Evolutionary conservation across 768 basidiomycete genomes (phyloP), one percentile per base, ranked within the genome.

Genomic region (Rhizopogon rudus): DNA sequence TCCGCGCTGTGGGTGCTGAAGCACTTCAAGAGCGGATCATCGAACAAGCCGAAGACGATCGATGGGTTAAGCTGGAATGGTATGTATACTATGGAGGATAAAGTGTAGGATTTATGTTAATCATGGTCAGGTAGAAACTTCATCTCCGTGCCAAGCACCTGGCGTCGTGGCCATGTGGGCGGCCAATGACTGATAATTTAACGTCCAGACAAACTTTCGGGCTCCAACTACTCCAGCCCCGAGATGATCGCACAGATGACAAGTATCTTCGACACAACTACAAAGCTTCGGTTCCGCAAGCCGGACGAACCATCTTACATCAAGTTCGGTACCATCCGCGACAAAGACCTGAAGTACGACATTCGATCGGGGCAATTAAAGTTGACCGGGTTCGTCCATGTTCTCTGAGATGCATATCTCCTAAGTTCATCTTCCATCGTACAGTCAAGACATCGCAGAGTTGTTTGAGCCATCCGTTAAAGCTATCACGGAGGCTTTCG

Each of bases 1-100:
- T 75, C 3, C 69, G 62, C 39, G 80, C 79, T 0, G 64, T 73
- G 5, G 80, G 80, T 0, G 77, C 77, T 1, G 78, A 79, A 54
- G 72, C 78, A 0, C 20, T 60, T 12, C 64, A 70, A 14, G 69
- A 72, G 33, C 65, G 67, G 8, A 61, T 73, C 25, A 61, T 72
- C 16, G 72, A 73, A 5, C 57, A 64, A 43, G 78, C 76, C 0
- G 73, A 73, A 41, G 73, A 76, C 1, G 68, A 71, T 50, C 45
- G 55, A 13, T 65, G 60, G 75, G 51, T 55, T 14, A 80, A 72
- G 58, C 67, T 73, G 0, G 74, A 77, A 63, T 76, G 75, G 76
- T 75, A 35, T 54, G 60, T 43, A 16, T 17, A 20, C 49, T 6
- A 8, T 22, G 6, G 1, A n/a, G 6, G 5, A n/a, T 13, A 50